Evolutionary conservation across 306 rosid species (phyloP), one percentile per base, ranked within the genome.

Genomic region (Prunus armeniaca): DNA sequence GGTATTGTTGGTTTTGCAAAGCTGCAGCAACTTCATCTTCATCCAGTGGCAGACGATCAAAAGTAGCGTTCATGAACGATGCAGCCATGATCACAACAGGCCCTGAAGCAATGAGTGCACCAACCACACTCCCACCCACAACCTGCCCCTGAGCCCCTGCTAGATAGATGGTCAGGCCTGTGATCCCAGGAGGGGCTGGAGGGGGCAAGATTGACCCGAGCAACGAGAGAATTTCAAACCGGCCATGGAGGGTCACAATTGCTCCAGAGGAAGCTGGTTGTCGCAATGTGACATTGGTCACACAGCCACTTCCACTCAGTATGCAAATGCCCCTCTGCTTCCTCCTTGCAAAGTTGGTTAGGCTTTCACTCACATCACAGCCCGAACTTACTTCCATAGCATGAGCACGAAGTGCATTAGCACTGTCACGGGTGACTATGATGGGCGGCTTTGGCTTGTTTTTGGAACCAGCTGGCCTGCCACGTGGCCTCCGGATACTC

Each of bases 81-180:
- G 96, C 90, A 69, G 93, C 96, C 93, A 91, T 87, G 88, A 91
- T 82, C 12, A 91, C 91, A 41, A 91, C 88, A 34, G 96, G 96
- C 4, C 96, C 92, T 3, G 93, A 88, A 55, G 96, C 96, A 87
- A 91, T 79, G 77, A 91, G 86, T 34, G 96, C 79, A 72, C 96
- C 96, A 43, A 87, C 93, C 0, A 89, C 93, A 65, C 61, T 70
- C 66, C 96, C 96, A 58, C 96, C 96, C 12, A 91, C 89, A 67
- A 91, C 93, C 90, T 91, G 96, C 41, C 96, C 96, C 76, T 91
- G 96, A 78, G 89, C 86, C 56, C 96, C 93, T 15, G 96, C 93
- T 7, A 91, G 78, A 82, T 87, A 91, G 47, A 91, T 86, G 69
- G 96, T 84, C 12, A 91, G 79, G 22, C 93, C 93, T 6, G 91